Base-by-base conservation (phyloP, 1,284 basidiomycete species). In the Puccinia horiana region DNA sequence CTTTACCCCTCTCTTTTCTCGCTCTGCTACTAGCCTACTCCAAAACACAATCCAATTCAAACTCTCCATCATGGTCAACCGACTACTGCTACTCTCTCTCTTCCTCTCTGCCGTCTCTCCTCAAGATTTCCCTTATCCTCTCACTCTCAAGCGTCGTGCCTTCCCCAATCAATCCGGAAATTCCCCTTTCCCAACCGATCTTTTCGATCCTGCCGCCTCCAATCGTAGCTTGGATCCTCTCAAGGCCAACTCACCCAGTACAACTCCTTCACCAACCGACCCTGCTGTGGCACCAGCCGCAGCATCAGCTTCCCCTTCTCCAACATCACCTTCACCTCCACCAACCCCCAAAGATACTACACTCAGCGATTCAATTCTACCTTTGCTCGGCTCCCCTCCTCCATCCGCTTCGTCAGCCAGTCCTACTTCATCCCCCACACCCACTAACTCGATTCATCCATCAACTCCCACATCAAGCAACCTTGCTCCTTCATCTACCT, bases 121-220 rank as follows among this genome's bases (percentile, higher is more conserved):
- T 2, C 40, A 44, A 9, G 40, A 69, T 16, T 23, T 32, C 65
- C 23, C 65, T 12, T n/a, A 44, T 6, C 11, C 65, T n/a, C 42
- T 16, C 23, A 8, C 65, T 12, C 65, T 42, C 40, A 44, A 47
- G 40, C 65, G 65, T 26, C 65, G 65, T 14, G 40, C n/a, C 40
- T 20, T 47, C 26, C 65, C 65, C 40, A 69, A 47, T 47, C 65
- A 44, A 16, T 26, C 65, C 65, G 65, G 65, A 37, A 65, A 35
- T n/a, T 42, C 65, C n/a, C n/a, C 65, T 1, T 40, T 47, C 16
- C 40, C 65, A 18, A 12, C 2, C n/a, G 37, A 3, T 2, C 63
- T 69, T 1, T 37, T 69, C 65, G 65, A 69, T 18, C 42, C 65
- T 26, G n/a, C 42, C 65, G 65, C 40, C 40, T 6, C 40, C 40